Evolutionary conservation across 2,329 filamentous ascomycete species (phyloP).

Genomic region (Colletotrichum siamense): DNA sequence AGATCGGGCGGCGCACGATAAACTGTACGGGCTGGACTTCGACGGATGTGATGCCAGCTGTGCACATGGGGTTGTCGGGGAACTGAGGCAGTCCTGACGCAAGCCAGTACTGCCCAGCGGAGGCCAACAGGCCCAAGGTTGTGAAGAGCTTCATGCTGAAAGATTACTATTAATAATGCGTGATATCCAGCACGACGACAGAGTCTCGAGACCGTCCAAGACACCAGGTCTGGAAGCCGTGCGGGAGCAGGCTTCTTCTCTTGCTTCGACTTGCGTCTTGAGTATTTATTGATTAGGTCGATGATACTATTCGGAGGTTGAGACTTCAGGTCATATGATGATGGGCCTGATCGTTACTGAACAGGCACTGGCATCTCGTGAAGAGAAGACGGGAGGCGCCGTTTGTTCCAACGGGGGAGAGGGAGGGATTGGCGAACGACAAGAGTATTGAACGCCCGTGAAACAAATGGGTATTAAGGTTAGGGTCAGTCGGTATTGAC

Average conservation of each 20-base stretch:
- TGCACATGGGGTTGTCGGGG: slow-evolving; percentile 13
- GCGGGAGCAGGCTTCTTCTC: not conserved
- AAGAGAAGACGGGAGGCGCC: slow-evolving; percentile 1
- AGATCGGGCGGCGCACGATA: slow-evolving; percentile 16
- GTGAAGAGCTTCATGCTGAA: slow-evolving; percentile 7
- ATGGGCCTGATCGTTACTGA: not conserved
- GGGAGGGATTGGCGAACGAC: not conserved
- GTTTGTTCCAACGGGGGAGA: slow-evolving; percentile 3
- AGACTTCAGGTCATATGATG: not conserved
- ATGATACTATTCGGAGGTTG: not conserved
- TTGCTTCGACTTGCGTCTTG: not conserved
- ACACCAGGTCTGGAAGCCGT: slow-evolving; percentile 18
- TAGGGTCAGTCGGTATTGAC: not conserved
- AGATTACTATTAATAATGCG: not conserved
- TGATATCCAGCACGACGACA: slow-evolving; percentile 9
- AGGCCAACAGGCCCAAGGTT: not conserved
- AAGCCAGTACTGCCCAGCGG: slow-evolving; percentile 11
- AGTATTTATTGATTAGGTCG: not conserved
- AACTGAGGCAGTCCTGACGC: slow-evolving; percentile 13
- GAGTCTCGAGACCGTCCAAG: slow-evolving; percentile 8
- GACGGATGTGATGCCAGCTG: slow-evolving; percentile 19
- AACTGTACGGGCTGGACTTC: slow-evolving; percentile 20
- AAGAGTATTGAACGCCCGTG: not conserved
- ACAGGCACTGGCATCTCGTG: slow-evolving; percentile 7
- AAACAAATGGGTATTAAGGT: not conserved